These are phyloP conservation scores for Ceratobasidium theobromae DNA, from an alignment of 1,284 basidiomycete species.

Conservation along the genomic window DNA sequence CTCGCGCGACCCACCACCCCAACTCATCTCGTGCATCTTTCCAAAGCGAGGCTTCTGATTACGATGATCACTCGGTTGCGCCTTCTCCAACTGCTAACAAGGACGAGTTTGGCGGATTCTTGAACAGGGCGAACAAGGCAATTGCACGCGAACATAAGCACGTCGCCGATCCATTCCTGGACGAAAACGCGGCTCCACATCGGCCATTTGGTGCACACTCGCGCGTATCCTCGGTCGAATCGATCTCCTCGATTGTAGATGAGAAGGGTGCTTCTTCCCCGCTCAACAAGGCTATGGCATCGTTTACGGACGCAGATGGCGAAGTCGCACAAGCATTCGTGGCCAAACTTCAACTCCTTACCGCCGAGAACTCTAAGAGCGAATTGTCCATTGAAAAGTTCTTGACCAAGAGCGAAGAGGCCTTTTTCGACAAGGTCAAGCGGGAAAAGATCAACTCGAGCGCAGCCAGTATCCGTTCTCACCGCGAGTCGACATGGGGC, in stretches of 20 bases:
- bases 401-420: slow-evolving; percentile 86
- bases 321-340: slow-evolving; percentile 88
- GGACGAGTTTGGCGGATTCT: slow-evolving; percentile 66
- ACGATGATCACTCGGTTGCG: slow-evolving; percentile 47
- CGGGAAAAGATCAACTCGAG: slow-evolving; percentile 75
- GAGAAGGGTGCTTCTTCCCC: slow-evolving; percentile 81
- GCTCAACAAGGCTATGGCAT: slow-evolving; percentile 87
- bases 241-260: slow-evolving; percentile 84
- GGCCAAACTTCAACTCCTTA: slow-evolving; percentile 75
- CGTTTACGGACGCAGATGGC: slow-evolving; percentile 91
- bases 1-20: slow-evolving; percentile 40
- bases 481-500: slow-evolving; percentile 80
- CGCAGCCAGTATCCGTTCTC: slow-evolving; percentile 73
- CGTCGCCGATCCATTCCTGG: slow-evolving; percentile 82
- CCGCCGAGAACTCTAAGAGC: slow-evolving; percentile 82
- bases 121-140: slow-evolving; percentile 78
- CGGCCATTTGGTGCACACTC: slow-evolving; percentile 81
- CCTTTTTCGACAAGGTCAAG: slow-evolving; percentile 86
- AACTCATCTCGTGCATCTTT: slow-evolving; percentile 47
- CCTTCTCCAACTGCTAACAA: slow-evolving; percentile 45
- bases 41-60: slow-evolving; percentile 54
- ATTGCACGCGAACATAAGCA: slow-evolving; percentile 76
- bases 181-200: slow-evolving; percentile 55
- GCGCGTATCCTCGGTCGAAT: slow-evolving; percentile 78
- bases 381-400: slow-evolving; percentile 91